Evolutionary conservation across 495 filamentous ascomycete genomes (phyloP).

Genomic region (Xylaria telfairii): DNA sequence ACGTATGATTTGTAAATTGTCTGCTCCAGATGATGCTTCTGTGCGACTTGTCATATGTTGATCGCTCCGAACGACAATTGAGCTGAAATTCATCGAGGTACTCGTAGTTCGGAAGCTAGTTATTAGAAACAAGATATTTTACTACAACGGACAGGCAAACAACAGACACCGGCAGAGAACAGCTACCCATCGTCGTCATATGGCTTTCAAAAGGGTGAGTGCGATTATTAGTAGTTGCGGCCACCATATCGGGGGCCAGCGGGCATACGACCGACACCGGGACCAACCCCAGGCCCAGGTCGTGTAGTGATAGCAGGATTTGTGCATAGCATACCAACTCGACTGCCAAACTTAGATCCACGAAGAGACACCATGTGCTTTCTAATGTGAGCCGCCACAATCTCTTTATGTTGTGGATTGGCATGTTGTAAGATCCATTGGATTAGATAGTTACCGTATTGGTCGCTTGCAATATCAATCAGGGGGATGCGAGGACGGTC

Average conservation of each 20-base stretch:
- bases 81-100: conserved; percentile 38
- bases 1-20: conserved; percentile 59
- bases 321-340: conserved; percentile 98
- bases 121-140: conserved; percentile 42
- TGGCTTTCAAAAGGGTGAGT: conserved; percentile 1
- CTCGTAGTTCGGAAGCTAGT: conserved; percentile 39
- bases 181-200: conserved; percentile 19
- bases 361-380: conserved; percentile 99
- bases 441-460: conserved; percentile 98
- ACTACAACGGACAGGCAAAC: conserved; percentile 36
- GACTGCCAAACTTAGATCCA: conserved; percentile 97
- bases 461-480: conserved; percentile 97
- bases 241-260: conserved; percentile 56
- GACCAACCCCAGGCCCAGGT: conserved; percentile 77
- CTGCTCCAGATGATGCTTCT: conserved; percentile 61
- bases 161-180: conserved; percentile 27
- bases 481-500: conserved; percentile 95
- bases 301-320: conserved; percentile 87
- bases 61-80: conserved; percentile 37
- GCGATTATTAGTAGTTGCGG: conserved; percentile 56
- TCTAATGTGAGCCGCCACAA: conserved; percentile 90
- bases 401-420: conserved; percentile 83
- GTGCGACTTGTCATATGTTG: conserved; percentile 42
- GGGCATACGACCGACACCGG: conserved; percentile 63
- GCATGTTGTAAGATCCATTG: conserved; percentile 95